Base-by-base conservation (phyloP, 2,329 filamentous ascomycete genomes). In the Alternaria postmessia region DNA sequence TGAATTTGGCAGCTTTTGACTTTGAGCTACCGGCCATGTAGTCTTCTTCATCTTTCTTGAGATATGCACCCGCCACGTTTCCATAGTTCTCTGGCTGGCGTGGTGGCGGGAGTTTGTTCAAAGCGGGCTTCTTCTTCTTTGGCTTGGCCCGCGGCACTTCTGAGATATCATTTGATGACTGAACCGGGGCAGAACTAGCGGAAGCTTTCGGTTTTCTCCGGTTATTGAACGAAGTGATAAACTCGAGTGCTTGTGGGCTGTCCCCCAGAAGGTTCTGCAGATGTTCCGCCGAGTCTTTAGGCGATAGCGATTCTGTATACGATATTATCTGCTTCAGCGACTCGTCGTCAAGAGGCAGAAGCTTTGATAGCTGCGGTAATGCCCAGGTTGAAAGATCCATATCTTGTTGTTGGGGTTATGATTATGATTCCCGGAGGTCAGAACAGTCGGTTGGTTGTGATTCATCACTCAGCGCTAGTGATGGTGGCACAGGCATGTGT, bases 201-300 rank as follows among this genome's bases (percentile, higher is more conserved):
- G 74, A 59, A 32, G 73, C 69, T 30, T 73, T 78, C 30, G 78
- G 74, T 53, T 75, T 78, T 61, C 87, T 81, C 56, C 86, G 87
- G 3, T 89, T 86, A 75, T 97, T 98, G 80, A 91, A 92, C 11
- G 86, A 86, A 22, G 88, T 84, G 61, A 92, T 91, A 73, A 92
- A 92, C 68, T 91, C 89, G 52, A 91, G 78, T 2, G 87, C 86
- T 69, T 91, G 88, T 1, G 93, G 87, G 7, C 91, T 93, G 76
- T 96, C 93, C 51, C 94, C 95, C 0, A 99, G 86, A 54, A 99
- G 83, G 73, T 95, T 93, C 77, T 89, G 91, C 62, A 99, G 90
- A 78, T 98, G 93, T 42, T 93, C 89, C 51, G 88, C 93, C 14
- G 92, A 91, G 65, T 90, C 91, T 52, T 88, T 81, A 73, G 91